Conservation (phyloP, 306 rosid species). For the Fragaria iinumae region DNA sequence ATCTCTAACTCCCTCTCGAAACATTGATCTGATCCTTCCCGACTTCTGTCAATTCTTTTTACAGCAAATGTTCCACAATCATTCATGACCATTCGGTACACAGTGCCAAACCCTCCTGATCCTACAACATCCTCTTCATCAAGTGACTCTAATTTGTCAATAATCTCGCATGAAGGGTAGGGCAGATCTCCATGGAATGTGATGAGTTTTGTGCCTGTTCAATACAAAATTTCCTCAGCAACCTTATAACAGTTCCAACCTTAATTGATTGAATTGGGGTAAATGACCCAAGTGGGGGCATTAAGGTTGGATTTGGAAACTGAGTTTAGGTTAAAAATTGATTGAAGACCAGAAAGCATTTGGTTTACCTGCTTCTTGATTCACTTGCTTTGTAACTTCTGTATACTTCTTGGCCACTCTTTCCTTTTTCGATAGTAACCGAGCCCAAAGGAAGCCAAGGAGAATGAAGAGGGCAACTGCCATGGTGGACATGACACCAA, state of each 20-base stretch:
- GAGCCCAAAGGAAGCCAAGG: conserved; percentile 66
- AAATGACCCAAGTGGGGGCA: too few relatives aligned
- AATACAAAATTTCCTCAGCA: conserved; percentile 8
- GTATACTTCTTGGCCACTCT: conserved; percentile 60
- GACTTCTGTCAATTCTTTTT: conserved; percentile 73
- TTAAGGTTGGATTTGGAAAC: too few relatives aligned
- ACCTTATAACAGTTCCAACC: not conserved
- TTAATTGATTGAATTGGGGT: too few relatives aligned
- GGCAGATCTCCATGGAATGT: conserved; percentile 94
- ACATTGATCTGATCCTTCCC: conserved; percentile 76
- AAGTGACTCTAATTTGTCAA: conserved; percentile 85
- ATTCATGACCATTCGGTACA: conserved; percentile 91
- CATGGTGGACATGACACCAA: conserved; percentile 63
- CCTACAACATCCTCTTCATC: conserved; percentile 78
- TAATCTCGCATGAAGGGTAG: conserved; percentile 75
- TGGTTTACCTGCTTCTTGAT: conserved; percentile 58
- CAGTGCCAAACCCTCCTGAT: conserved; percentile 91
- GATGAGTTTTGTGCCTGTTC: conserved; percentile 79
- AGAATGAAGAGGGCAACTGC: conserved; percentile 55
- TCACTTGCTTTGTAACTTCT: conserved; percentile 76
- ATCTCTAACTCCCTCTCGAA: conserved; percentile 92
- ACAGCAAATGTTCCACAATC: conserved; percentile 90
- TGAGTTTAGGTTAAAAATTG: not conserved
- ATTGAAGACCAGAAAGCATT: conserved; percentile 13
- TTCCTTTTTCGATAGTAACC: conserved; percentile 71